phyloP scores from a whole-genome alignment of 2,329 filamentous ascomycete genomes.

The Exophiala sideris region DNA sequence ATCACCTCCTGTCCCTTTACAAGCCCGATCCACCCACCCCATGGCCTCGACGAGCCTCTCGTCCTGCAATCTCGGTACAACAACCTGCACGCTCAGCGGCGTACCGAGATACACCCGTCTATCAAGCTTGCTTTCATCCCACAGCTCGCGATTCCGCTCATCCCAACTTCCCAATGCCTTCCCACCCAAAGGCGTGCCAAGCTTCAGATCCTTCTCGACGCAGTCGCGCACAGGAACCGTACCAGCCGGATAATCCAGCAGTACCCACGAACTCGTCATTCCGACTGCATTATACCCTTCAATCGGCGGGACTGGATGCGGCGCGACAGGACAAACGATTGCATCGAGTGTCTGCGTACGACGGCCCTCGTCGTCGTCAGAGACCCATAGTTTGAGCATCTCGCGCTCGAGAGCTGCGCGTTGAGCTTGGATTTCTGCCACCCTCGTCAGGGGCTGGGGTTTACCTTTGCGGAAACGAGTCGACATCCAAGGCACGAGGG shows the following conservation, averaged over 20 bases:
- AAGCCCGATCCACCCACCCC: slow-evolving; percentile 50
- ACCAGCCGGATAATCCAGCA: slow-evolving; percentile 62
- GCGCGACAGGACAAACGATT: slow-evolving; percentile 61
- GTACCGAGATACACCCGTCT: slow-evolving; percentile 54
- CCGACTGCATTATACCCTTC: slow-evolving; percentile 62
- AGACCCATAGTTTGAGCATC: slow-evolving; percentile 55
- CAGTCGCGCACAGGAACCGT: slow-evolving; percentile 54
- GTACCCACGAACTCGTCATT: slow-evolving; percentile 60
- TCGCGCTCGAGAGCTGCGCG: slow-evolving; percentile 53
- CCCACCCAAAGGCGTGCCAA: slow-evolving; percentile 44
- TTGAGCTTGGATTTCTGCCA: slow-evolving; percentile 53
- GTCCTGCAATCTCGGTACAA: slow-evolving; percentile 55
- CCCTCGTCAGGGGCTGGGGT: slow-evolving; percentile 45
- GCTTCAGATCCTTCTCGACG: slow-evolving; percentile 47
- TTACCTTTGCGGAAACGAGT: slow-evolving; percentile 50
- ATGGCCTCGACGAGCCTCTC: slow-evolving; percentile 53
- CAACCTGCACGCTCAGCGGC: slow-evolving; percentile 55
- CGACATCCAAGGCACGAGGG: slow-evolving; percentile 59
- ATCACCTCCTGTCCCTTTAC: slow-evolving; percentile 28
- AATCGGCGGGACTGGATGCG: slow-evolving; percentile 60
- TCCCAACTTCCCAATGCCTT: slow-evolving; percentile 56
- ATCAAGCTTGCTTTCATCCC: slow-evolving; percentile 51
- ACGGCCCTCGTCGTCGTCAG: slow-evolving; percentile 29
- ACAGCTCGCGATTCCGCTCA: slow-evolving; percentile 57
- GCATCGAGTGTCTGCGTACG: slow-evolving; percentile 53